These are phyloP conservation scores for Acmispon strigosus DNA, from an alignment of 306 rosid species.

Conservation along the genomic window DNA sequence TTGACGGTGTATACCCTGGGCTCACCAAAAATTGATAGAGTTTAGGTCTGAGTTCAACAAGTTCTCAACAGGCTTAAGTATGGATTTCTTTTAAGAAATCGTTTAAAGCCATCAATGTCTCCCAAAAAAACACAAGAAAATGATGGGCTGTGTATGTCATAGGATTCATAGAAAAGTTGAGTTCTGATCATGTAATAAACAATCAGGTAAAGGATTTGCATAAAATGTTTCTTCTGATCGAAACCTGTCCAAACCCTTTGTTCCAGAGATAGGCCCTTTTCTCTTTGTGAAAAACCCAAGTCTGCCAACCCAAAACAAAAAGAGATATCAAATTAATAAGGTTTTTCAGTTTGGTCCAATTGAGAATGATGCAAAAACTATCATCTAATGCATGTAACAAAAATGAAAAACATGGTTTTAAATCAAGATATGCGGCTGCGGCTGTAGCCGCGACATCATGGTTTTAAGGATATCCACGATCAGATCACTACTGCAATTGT, in stretches of 20 bases:
- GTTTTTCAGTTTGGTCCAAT: background rate
- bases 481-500: too few species aligned
- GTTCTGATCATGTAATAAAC: conserved; percentile 31
- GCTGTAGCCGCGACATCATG: too few species aligned
- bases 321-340: background rate
- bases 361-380: background rate
- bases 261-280: conserved; percentile 86
- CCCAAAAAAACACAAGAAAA: background rate
- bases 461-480: too few species aligned
- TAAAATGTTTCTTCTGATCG: conserved; percentile 94
- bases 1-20: too few species aligned
- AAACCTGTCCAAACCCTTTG: conserved; percentile 79
- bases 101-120: too few species aligned
- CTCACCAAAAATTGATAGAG: too few species aligned
- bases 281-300: conserved; percentile 81
- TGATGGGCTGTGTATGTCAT: too few species aligned
- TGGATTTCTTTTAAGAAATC: too few species aligned
- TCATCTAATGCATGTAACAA: background rate
- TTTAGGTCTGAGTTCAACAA: too few species aligned
- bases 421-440: too few species aligned
- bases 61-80: too few species aligned
- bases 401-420: too few species aligned
- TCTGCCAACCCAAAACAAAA: conserved; percentile 34
- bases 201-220: conserved; percentile 82
- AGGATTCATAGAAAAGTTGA: background rate